These are phyloP conservation scores for Phytophthora idaei DNA, from an alignment of 352 stramenopile genomes.

Conservation along the genomic window DNA sequence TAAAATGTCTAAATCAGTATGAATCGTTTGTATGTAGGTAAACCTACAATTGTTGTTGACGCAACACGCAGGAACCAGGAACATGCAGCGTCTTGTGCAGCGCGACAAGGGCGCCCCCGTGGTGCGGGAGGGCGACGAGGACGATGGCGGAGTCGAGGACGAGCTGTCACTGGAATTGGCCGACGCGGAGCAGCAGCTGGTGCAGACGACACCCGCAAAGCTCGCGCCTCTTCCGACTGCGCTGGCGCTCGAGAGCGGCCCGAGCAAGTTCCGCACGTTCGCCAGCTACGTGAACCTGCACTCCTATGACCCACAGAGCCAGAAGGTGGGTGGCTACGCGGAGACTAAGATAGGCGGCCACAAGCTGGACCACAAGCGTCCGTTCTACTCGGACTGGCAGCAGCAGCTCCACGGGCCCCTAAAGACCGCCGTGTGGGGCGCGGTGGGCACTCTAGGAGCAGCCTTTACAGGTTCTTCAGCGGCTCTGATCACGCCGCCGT, in stretches of 20 bases:
- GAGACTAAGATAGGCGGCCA: constrained; percentile 86
- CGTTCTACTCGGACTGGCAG: constrained; percentile 39
- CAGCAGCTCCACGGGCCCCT: constrained; percentile 35
- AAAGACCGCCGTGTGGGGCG: constrained; percentile 35
- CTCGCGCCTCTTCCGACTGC: constrained; percentile 10
- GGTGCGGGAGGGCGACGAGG: constrained; percentile 30
- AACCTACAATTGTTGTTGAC: constrained; percentile 6
- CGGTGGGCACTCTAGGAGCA: constrained; percentile 21
- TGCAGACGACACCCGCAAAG: constrained; percentile 1
- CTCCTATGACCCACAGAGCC: constrained; percentile 43
- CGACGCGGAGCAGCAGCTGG: constrained; percentile 13
- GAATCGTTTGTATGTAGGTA: too few species aligned
- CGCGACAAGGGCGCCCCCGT: constrained; percentile 26
- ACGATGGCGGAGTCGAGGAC: constrained; percentile 13
- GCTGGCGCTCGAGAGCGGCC: constrained; percentile 11
- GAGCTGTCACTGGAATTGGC: constrained; percentile 10
- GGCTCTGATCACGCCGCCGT: constrained; percentile 3
- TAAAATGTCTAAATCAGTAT: too few species aligned
- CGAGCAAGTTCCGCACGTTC: constrained; percentile 32
- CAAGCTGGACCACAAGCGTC: constrained; percentile 59
- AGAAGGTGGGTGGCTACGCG: constrained; percentile 35
- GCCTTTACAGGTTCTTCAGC: constrained; percentile 16
- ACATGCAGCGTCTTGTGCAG: constrained; percentile 34
- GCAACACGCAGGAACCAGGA: constrained; percentile 7
- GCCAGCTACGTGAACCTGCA: constrained; percentile 60